Evolutionary conservation across 176 grass and related monocot species (phyloP), one percentile per base, ranked within the genome.

Genomic region (Oryza glaberrima): DNA sequence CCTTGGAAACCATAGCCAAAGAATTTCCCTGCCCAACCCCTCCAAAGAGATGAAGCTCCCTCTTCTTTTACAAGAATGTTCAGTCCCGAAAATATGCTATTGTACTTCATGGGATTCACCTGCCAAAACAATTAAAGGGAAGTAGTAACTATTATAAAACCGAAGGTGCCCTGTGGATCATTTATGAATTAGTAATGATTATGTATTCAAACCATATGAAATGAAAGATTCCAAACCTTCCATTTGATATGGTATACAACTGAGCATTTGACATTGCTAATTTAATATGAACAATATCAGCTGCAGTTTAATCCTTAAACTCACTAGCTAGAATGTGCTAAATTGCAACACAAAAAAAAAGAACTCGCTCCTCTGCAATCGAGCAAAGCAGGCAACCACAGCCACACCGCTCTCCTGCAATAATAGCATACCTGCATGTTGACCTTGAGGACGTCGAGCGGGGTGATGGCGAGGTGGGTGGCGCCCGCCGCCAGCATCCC

Each of bases 381-480:
- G 48, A 46, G 15, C 46, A 26, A 61, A 61, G 58, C 58, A 56
- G 38, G 5, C 38, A 40, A 40, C 38, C 30, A 32, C 38, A 36
- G 35, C 35, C 35, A 36, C 35, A 36, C 35, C 35, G 35, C 35
- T 36, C 35, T 36, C 35, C 35, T 36, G 3, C 49, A 4, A 35
- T 35, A 35, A 60, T 3, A 60, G 6, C 75, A 60, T 66, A 94
- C 96, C 91, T 98, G 93, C 96, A 98, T 98, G 84, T 98, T 95
- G 77, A 98, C 93, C 89, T 98, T 95, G 76, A 98, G 83, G 43
- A 98, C 96, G 81, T 98, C 96, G 71, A 98, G 85, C 20, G 96
- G 96, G 13, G 93, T 98, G 86, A 94, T 95, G 80, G 91, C 93
- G 81, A 98, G 91, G 84, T 98, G 96, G 17, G 93, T 95, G 54